A percentile compares a stretch with the other conserved stretches of the same genome.
Conservation (phyloP, 768 basidiomycete genomes). For the Russula emetica region DNA sequence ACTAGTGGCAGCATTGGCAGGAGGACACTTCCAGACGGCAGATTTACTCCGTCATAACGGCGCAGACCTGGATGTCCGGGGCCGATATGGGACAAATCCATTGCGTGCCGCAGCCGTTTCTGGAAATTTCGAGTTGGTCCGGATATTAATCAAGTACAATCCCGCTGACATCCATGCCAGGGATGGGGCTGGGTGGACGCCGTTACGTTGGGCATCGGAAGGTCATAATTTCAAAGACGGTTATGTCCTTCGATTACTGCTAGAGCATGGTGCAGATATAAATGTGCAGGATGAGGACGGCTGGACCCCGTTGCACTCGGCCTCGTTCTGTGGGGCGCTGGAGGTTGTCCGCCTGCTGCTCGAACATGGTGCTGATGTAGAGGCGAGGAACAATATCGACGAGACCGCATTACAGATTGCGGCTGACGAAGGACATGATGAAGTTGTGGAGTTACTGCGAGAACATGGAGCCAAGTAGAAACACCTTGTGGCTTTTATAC, state of each 20-base stretch:
- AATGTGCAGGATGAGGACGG: too few species aligned
- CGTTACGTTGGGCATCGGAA: too few species aligned
- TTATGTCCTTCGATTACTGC: neutral
- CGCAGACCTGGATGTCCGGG: too few species aligned
- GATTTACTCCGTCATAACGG: neutral
- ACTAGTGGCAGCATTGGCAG: neutral
- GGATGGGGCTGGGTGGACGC: too few species aligned
- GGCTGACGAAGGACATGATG: neutral
- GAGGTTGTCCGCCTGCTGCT: neutral
- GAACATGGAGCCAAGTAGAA: neutral
- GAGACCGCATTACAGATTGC: neutral
- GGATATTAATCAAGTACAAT: neutral
- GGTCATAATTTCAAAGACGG: neutral
- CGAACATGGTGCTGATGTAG: neutral
- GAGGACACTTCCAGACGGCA: neutral
- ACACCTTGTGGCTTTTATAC: too few species aligned
- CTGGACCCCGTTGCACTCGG: too few species aligned
- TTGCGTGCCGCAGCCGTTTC: too few species aligned
- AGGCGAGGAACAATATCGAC: neutral
- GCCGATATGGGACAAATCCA: too few species aligned
- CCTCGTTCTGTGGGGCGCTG: too few species aligned
- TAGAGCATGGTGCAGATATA: too few species aligned
- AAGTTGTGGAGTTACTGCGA: neutral
- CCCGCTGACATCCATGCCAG: neutral
- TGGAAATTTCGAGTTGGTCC: neutral